A percentile compares a stretch with the other conserved stretches of the same genome.
These are phyloP conservation scores for Epithele typhae DNA, from an alignment of 768 basidiomycete genomes.

Conservation along the genomic window DNA sequence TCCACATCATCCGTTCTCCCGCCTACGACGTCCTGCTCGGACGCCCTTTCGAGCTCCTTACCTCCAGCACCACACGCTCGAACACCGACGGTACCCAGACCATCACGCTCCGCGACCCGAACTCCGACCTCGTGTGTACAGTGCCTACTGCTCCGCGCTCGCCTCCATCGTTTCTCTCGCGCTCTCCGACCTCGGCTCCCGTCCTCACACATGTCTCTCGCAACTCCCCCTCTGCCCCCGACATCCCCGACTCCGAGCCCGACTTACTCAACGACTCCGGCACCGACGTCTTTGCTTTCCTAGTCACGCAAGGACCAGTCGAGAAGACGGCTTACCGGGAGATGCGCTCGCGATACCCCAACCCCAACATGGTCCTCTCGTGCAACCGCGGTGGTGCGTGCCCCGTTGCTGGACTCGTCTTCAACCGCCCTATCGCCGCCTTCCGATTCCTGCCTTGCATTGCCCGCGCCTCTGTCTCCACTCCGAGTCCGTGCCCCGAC, in stretches of 20 bases:
- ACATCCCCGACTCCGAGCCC: neutral
- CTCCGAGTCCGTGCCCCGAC: no score
- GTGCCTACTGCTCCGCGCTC: slow-evolving; percentile 5
- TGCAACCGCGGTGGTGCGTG: no score
- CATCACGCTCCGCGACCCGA: slow-evolving; percentile 6
- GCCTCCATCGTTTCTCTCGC: neutral
- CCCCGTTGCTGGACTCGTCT: no score
- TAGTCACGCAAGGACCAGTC: neutral
- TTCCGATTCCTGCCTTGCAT: no score
- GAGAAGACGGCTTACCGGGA: neutral
- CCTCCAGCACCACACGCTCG: neutral
- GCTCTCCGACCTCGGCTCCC: neutral
- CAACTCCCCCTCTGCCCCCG: neutral
- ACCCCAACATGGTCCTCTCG: no score
- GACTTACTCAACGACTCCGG: no score
- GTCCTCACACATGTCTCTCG: neutral
- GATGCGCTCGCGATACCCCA: no score
- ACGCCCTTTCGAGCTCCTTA: slow-evolving; percentile 9
- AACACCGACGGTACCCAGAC: slow-evolving; percentile 1
- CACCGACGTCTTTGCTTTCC: neutral
- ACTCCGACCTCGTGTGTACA: neutral
- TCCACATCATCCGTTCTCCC: slow-evolving; percentile 5
- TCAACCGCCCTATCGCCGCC: no score
- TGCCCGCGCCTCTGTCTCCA: no score
- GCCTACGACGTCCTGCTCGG: slow-evolving; percentile 10